These are phyloP conservation scores for Aquanectria penicillioides DNA, from an alignment of 2,329 filamentous ascomycete species.

Conservation along the genomic window DNA sequence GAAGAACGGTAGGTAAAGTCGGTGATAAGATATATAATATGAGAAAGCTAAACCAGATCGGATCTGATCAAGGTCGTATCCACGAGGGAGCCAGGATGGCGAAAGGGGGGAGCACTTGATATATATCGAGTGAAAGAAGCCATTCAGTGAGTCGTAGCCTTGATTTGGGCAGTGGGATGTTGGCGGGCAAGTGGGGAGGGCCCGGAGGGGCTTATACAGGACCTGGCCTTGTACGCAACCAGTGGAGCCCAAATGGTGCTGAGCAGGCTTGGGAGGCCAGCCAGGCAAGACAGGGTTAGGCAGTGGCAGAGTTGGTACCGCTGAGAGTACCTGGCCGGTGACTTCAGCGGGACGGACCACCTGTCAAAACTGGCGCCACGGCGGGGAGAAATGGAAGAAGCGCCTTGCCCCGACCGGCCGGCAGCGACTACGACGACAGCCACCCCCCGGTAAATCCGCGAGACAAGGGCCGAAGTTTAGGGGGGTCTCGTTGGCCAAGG, in stretches of 20 bases:
- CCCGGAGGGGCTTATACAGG: constrained; percentile 36
- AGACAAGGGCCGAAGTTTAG: constrained; percentile 23
- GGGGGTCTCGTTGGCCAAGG: constrained; percentile 28
- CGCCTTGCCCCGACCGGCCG: constrained; percentile 32
- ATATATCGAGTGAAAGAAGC: constrained; percentile 33
- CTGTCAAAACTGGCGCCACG: constrained; percentile 42
- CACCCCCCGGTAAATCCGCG: constrained; percentile 26
- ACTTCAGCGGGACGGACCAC: constrained; percentile 37
- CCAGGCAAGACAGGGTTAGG: neutral
- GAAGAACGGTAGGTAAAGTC: constrained; percentile 14
- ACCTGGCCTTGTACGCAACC: constrained; percentile 42
- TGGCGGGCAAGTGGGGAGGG: constrained; percentile 35
- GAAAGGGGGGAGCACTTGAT: constrained; percentile 28
- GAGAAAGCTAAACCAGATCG: constrained; percentile 10
- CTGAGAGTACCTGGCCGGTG: constrained; percentile 29
- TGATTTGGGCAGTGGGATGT: constrained; percentile 37
- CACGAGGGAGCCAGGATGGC: constrained; percentile 26
- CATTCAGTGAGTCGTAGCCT: constrained; percentile 33
- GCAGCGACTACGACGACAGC: constrained; percentile 28
- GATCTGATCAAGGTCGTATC: constrained; percentile 23
- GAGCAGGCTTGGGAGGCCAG: constrained; percentile 15
- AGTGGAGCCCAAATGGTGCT: constrained; percentile 34
- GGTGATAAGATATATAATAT: constrained; percentile 15
- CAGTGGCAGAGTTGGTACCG: constrained; percentile 3
- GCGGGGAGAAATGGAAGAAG: constrained; percentile 39